Evolutionary conservation across 495 filamentous ascomycete species (phyloP).

Genomic region (Penicillium antarcticum): DNA sequence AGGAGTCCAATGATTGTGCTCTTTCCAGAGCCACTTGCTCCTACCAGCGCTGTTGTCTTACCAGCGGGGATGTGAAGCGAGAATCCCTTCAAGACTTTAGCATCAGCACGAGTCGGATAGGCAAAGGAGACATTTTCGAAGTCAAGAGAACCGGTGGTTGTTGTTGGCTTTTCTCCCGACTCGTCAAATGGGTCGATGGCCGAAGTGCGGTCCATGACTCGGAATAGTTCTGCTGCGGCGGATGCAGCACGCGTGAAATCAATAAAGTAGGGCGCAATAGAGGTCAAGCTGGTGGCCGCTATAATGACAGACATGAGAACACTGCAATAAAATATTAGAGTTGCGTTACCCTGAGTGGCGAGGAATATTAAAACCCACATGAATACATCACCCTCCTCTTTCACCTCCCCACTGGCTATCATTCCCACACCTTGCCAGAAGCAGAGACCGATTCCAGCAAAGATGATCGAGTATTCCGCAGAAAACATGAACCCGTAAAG

Average conservation of each 20-base stretch:
- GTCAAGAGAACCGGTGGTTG: constrained; percentile 25
- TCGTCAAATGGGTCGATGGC: constrained; percentile 25
- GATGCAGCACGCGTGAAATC: constrained; percentile 33
- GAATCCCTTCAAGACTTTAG: constrained; percentile 47
- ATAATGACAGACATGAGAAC: constrained; percentile 10
- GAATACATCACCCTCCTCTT: constrained; percentile 25
- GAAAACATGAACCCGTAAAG: constrained; percentile 64
- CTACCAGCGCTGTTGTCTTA: constrained; percentile 51
- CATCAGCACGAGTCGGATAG: constrained; percentile 53
- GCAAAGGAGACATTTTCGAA: constrained; percentile 46
- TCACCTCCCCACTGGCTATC: constrained; percentile 55
- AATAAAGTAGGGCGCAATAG: constrained; percentile 20
- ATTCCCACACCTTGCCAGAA: constrained; percentile 82
- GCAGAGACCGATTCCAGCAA: constrained; percentile 68
- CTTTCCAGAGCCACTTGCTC: constrained; percentile 77
- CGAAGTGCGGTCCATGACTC: constrained; percentile 29
- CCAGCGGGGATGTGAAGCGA: constrained; percentile 40
- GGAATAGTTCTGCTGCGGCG: constrained; percentile 35
- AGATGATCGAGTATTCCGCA: constrained; percentile 67
- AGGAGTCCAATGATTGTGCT: constrained; percentile 83
- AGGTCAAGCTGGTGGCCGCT: constrained; percentile 17
- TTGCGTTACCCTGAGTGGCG: background rate
- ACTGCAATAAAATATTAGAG: background rate
- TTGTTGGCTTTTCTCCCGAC: constrained; percentile 15
- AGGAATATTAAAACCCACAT: constrained; percentile 24